phyloP scores from a whole-genome alignment of 2,329 filamentous ascomycete genomes.

The Bipolaris oryzae region DNA sequence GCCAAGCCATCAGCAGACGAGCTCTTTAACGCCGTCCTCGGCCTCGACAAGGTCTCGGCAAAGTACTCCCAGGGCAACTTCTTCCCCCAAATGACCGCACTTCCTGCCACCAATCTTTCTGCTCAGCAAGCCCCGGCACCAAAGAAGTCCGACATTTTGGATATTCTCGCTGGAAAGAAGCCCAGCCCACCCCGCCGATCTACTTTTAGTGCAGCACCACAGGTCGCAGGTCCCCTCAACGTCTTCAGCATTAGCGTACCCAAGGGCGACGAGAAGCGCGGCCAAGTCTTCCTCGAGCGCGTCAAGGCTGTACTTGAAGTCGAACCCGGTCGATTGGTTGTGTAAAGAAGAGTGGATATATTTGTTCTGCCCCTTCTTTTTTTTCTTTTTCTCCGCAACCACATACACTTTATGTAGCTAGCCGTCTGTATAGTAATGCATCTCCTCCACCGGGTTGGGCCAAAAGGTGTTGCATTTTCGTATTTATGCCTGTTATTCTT shows the following conservation, averaged over 20 bases:
- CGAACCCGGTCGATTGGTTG: slow-evolving; percentile 48
- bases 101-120: slow-evolving; percentile 36
- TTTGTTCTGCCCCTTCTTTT: not conserved
- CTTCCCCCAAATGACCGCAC: slow-evolving; percentile 70
- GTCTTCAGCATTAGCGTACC: slow-evolving; percentile 82
- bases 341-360: slow-evolving; percentile 39
- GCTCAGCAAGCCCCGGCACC: slow-evolving; percentile 46
- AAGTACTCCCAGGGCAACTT: slow-evolving; percentile 66
- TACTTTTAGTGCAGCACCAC: slow-evolving; percentile 27
- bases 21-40: slow-evolving; percentile 88
- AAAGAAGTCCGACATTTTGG: slow-evolving; percentile 77
- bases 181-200: slow-evolving; percentile 33
- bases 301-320: slow-evolving; percentile 75
- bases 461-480: too few relatives aligned
- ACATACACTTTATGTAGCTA: slow-evolving; percentile 10
- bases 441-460: slow-evolving; percentile 20
- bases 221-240: slow-evolving; percentile 63
- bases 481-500: not conserved
- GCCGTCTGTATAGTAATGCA: slow-evolving; percentile 36
- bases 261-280: slow-evolving; percentile 80
- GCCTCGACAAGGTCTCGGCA: slow-evolving; percentile 61
- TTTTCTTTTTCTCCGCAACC: too few relatives aligned
- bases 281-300: slow-evolving; percentile 80
- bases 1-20: slow-evolving; percentile 75
- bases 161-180: slow-evolving; percentile 64